phyloP scores from a whole-genome alignment of 2,329 filamentous ascomycete genomes.

The Pseudogymnoascus sp. region DNA sequence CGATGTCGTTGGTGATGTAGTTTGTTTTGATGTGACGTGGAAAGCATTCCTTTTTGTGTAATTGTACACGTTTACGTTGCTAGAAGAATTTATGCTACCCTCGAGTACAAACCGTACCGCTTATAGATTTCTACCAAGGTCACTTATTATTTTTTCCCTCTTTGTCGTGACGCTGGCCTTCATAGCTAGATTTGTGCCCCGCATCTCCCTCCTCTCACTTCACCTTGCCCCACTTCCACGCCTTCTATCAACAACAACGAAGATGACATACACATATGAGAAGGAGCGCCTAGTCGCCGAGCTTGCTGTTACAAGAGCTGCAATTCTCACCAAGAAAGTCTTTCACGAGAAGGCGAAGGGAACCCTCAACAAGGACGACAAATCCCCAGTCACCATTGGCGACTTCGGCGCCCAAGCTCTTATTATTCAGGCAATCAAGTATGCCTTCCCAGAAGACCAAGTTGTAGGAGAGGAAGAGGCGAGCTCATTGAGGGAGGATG shows the following conservation, averaged over 20 bases:
- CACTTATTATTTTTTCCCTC: slow-evolving; percentile 22
- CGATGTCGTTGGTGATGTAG: slow-evolving; percentile 2
- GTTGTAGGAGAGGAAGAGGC: slow-evolving; percentile 96
- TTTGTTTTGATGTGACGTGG: slow-evolving; percentile 1
- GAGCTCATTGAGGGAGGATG: slow-evolving; percentile 63
- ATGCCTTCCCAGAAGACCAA: slow-evolving; percentile 82
- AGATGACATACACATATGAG: slow-evolving; percentile 45
- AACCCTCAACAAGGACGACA: slow-evolving; percentile 88
- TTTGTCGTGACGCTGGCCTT: slow-evolving; percentile 26
- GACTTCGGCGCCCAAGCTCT: slow-evolving; percentile 97
- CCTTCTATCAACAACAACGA: slow-evolving; percentile 21
- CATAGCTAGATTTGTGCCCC: slow-evolving; percentile 24
- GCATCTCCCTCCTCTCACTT: slow-evolving; percentile 24
- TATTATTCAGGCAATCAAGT: slow-evolving; percentile 81
- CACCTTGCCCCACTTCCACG: slow-evolving; percentile 22
- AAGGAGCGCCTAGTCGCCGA: slow-evolving; percentile 76
- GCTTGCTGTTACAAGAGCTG: slow-evolving; percentile 78
- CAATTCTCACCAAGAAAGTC: slow-evolving; percentile 66
- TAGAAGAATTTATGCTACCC: neutral
- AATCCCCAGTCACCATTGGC: slow-evolving; percentile 92
- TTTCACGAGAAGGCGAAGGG: slow-evolving; percentile 88
- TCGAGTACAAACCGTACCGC: neutral
- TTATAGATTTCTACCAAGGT: slow-evolving; percentile 13
- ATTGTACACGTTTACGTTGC: neutral
- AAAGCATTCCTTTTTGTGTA: neutral